Conservation (phyloP, 2,329 filamentous ascomycete genomes). For the Xylaria sp. region DNA sequence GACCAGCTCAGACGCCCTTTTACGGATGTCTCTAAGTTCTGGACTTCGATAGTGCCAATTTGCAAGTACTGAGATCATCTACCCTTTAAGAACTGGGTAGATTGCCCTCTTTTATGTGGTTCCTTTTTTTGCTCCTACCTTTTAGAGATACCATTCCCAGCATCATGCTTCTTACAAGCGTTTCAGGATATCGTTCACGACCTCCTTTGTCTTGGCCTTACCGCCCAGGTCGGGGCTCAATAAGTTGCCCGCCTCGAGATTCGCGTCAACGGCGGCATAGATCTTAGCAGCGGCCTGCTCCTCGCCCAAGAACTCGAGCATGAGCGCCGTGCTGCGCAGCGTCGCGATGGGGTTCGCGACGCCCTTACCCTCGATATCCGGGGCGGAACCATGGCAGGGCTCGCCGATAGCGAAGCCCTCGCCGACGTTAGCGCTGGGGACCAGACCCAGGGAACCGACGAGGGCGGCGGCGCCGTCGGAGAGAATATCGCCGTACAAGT, state of each 20-base stretch:
- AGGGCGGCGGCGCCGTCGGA: constrained; percentile 95
- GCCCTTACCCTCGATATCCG: constrained; percentile 91
- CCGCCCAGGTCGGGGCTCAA: constrained; percentile 92
- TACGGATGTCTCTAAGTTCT: background rate
- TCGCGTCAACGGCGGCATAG: constrained; percentile 90
- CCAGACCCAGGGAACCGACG: constrained; percentile 89
- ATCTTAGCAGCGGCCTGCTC: constrained; percentile 88
- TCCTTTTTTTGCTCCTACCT: background rate
- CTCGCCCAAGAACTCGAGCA: constrained; percentile 95
- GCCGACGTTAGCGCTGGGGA: constrained; percentile 94
- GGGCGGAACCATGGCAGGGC: constrained; percentile 95
- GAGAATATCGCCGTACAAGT: constrained; percentile 96
- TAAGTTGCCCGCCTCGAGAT: constrained; percentile 83
- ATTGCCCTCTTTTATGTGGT: background rate
- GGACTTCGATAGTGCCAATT: background rate
- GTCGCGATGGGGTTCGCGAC: constrained; percentile 98
- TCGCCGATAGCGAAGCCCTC: constrained; percentile 96
- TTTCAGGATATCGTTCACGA: constrained; percentile 86
- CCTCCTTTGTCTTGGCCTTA: constrained; percentile 83
- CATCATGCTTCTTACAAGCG: constrained; percentile 67
- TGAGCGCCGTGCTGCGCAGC: constrained; percentile 86
- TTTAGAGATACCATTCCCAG: background rate
- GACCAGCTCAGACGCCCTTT: background rate
- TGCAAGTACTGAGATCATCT: background rate
- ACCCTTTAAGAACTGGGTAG: background rate